A percentile compares a stretch with the other conserved stretches of the same genome.
These are phyloP conservation scores for Neodidymelliopsis sp. DNA, from an alignment of 2,329 filamentous ascomycete species.

Conservation along the genomic window DNA sequence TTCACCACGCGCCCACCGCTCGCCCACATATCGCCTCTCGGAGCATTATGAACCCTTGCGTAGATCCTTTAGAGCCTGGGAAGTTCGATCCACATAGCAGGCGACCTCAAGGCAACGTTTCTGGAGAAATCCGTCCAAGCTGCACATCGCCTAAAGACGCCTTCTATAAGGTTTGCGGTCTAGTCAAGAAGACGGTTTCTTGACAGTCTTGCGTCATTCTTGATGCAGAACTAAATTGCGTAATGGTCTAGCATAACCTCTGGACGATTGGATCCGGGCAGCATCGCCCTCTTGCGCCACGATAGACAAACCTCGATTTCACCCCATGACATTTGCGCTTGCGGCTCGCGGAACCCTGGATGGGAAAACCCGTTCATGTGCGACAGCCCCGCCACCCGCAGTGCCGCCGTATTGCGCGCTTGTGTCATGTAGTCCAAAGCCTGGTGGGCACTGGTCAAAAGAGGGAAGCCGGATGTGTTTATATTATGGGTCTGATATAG, in stretches of 20 bases:
- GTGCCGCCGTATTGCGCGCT: background rate
- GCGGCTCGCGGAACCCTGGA: background rate
- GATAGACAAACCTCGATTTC: background rate
- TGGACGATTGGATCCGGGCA: constrained; percentile 1
- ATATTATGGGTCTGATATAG: background rate
- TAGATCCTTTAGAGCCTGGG: background rate
- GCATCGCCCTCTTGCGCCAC: constrained; percentile 1
- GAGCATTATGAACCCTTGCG: background rate
- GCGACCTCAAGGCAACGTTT: background rate
- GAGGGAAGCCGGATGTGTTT: background rate
- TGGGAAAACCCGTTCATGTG: background rate
- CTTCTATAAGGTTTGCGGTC: background rate
- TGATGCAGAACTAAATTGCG: background rate
- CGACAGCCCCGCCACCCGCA: no score
- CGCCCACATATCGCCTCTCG: background rate
- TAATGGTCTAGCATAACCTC: constrained; percentile 3
- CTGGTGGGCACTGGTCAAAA: background rate
- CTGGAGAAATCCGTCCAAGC: no score
- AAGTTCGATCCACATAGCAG: background rate
- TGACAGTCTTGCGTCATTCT: constrained; percentile 9
- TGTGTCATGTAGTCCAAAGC: background rate
- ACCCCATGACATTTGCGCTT: background rate
- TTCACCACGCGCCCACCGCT: constrained; percentile 2
- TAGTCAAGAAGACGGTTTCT: constrained; percentile 4
- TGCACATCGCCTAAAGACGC: background rate